Conservation (phyloP, 169 alveolate species). For the Miamiensis avidus region DNA sequence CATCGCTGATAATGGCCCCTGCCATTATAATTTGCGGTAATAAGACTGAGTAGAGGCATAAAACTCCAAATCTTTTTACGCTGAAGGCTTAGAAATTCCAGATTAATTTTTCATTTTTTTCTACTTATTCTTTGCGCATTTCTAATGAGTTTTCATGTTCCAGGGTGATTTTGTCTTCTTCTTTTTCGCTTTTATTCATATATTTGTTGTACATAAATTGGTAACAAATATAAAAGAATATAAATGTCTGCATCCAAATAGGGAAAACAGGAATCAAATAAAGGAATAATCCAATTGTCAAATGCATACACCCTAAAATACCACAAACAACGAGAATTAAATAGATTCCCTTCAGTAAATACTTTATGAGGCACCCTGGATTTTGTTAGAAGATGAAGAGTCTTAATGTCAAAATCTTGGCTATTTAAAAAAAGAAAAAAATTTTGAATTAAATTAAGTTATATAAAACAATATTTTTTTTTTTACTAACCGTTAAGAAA, state of each 20-base stretch:
- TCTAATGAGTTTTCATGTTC: too few relatives aligned
- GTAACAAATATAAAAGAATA: background rate
- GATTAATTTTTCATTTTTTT: background rate
- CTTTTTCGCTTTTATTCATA: background rate
- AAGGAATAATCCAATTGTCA: background rate
- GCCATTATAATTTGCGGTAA: background rate
- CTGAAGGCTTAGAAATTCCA: background rate
- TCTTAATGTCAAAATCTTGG: background rate
- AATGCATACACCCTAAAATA: background rate
- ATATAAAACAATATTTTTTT: too few relatives aligned
- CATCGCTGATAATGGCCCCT: background rate
- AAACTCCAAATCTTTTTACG: background rate
- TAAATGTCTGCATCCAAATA: background rate
- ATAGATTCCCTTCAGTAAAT: background rate
- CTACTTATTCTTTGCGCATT: too few relatives aligned
- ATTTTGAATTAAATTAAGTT: background rate
- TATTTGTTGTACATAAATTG: background rate
- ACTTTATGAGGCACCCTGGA: background rate
- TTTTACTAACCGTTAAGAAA: background rate
- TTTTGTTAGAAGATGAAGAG: background rate
- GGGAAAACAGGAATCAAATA: background rate
- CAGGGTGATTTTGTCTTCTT: background rate
- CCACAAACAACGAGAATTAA: background rate
- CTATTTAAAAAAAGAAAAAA: background rate
- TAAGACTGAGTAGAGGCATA: background rate